Evolutionary conservation across 257 asterid species (phyloP).

Genomic region (Primulina huaijiensis): DNA sequence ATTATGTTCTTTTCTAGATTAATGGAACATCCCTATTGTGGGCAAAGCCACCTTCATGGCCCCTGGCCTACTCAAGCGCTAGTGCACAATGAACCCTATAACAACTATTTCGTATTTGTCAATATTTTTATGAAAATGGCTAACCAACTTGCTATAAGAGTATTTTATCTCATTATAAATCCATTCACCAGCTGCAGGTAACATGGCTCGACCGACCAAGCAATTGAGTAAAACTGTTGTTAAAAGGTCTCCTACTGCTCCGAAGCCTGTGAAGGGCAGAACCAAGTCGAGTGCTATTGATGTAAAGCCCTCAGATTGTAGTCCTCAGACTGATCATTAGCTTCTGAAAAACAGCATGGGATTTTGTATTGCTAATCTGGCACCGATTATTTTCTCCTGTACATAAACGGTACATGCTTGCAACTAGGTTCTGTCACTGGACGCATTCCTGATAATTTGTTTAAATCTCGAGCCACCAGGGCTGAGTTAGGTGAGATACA

Average conservation of each 20-base stretch:
- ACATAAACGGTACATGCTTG: not conserved
- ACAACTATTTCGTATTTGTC: too few relatives aligned
- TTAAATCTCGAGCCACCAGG: not conserved
- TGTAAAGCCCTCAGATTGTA: conserved; percentile 34
- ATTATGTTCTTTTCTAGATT: not conserved
- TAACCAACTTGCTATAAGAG: too few relatives aligned
- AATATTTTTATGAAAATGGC: too few relatives aligned
- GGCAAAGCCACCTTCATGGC: not conserved
- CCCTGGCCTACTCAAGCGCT: not conserved
- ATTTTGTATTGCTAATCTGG: not conserved
- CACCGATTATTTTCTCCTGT: not conserved
- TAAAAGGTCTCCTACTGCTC: conserved; percentile 45
- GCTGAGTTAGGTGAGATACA: not conserved
- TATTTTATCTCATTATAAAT: too few relatives aligned
- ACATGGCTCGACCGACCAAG: conserved; percentile 40
- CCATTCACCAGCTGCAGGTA: conserved; percentile 37
- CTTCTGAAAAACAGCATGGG: not conserved
- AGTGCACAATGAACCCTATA: too few relatives aligned
- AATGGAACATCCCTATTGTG: not conserved
- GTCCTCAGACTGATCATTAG: conserved; percentile 22
- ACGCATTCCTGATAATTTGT: not conserved
- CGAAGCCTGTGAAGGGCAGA: conserved; percentile 46
- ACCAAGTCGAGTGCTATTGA: conserved; percentile 33
- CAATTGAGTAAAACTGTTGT: conserved; percentile 42
- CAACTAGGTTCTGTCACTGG: not conserved